A percentile compares a stretch with the other conserved stretches of the same genome.
These are phyloP conservation scores for Handroanthus guayacan DNA, from an alignment of 257 asterid genomes.

Conservation along the genomic window DNA sequence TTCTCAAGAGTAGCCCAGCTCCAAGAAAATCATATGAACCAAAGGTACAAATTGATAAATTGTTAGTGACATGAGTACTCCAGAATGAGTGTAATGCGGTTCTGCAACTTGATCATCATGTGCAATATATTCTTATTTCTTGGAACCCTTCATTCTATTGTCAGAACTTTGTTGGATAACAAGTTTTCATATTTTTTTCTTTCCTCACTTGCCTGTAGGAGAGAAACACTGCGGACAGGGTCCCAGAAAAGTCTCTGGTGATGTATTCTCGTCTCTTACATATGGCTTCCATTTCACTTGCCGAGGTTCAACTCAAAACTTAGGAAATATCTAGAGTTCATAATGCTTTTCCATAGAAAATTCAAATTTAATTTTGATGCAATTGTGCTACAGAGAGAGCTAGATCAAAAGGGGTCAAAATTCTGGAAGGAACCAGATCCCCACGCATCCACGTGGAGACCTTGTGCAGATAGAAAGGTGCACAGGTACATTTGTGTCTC, in stretches of 20 bases:
- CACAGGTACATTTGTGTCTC: constrained; percentile 48
- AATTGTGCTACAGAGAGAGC: constrained; percentile 52
- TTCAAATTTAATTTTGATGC: not conserved
- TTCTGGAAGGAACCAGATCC: constrained; percentile 78
- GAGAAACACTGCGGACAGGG: constrained; percentile 23
- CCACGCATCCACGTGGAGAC: constrained; percentile 75
- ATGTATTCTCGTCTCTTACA: constrained; percentile 70
- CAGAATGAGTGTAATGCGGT: no score
- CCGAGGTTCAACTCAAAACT: constrained; percentile 61
- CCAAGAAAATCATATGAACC: constrained; percentile 35
- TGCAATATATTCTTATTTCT: not conserved
- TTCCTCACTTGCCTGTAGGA: constrained; percentile 43
- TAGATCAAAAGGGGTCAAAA: constrained; percentile 47
- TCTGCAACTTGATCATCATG: not conserved
- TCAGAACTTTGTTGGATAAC: not conserved
- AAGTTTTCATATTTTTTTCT: not conserved
- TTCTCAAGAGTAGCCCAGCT: constrained; percentile 46
- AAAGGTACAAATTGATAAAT: constrained; percentile 50
- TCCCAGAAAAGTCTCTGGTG: constrained; percentile 43
- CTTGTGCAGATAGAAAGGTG: constrained; percentile 69
- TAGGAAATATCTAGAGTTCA: not conserved
- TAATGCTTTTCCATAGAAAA: not conserved
- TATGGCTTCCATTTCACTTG: constrained; percentile 74
- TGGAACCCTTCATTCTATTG: not conserved
- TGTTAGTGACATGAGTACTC: not conserved